Conservation (phyloP, 345 rosid genomes). For the Rhodomyrtus tomentosa region DNA sequence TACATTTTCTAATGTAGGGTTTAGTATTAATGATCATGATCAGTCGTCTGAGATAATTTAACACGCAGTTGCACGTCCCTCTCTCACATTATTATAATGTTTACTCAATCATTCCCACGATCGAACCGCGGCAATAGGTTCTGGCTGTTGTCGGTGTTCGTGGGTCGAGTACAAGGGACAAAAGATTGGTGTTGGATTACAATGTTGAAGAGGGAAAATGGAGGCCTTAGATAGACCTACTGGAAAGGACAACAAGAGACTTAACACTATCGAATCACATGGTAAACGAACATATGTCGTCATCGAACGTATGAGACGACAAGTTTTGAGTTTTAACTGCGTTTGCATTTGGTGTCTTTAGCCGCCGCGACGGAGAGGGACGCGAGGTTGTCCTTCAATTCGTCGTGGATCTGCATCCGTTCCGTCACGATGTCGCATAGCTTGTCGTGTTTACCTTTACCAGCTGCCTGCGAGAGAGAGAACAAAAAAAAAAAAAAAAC, state of each 20-base stretch:
- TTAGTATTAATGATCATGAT: neutral
- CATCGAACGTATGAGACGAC: neutral
- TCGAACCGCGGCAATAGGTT: neutral
- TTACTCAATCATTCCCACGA: neutral
- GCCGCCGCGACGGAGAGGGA: neutral
- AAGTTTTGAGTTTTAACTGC: neutral
- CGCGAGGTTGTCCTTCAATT: neutral
- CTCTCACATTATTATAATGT: neutral
- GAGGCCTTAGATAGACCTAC: neutral
- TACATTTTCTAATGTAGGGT: neutral
- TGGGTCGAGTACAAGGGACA: neutral
- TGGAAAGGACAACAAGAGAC: neutral
- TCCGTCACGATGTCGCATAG: neutral
- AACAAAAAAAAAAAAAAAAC: neutral
- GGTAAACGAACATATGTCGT: neutral
- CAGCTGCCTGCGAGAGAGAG: neutral
- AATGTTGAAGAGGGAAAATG: neutral
- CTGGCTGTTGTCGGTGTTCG: neutral
- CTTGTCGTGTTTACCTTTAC: neutral
- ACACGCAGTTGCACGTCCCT: neutral
- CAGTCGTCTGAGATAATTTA: neutral
- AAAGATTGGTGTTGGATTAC: neutral
- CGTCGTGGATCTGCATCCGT: neutral
- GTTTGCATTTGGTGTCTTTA: neutral
- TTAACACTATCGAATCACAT: neutral